A percentile compares a stretch with the other conserved stretches of the same genome.
phyloP scores from a whole-genome alignment of 2,329 filamentous ascomycete species.

The Diatrype stigma region DNA sequence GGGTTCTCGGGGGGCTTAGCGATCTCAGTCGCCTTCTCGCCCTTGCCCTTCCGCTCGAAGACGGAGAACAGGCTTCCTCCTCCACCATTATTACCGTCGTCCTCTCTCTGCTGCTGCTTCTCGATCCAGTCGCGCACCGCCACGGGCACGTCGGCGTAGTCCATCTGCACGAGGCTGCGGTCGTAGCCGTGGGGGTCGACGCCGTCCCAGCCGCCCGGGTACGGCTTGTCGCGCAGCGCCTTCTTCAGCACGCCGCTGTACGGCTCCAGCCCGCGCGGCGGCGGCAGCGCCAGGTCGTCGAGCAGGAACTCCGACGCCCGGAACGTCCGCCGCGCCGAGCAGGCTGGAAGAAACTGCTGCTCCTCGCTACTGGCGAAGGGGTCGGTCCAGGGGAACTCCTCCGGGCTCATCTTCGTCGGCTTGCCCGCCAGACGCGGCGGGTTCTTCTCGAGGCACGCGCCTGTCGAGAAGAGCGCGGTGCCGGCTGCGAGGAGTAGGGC shows the following conservation, averaged over 20 bases:
- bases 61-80: constrained; percentile 7
- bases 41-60: constrained; percentile 29
- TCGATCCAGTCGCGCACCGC: constrained; percentile 46
- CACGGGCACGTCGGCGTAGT: constrained; percentile 38
- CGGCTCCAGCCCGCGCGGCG: constrained; percentile 34
- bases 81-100: constrained; percentile 29
- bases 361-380: constrained; percentile 30
- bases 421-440: neutral
- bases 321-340: constrained; percentile 32
- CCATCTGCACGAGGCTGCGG: constrained; percentile 44
- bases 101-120: constrained; percentile 34
- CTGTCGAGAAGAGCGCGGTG: neutral
- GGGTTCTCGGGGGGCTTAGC: constrained; percentile 10
- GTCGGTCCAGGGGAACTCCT: constrained; percentile 35
- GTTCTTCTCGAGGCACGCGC: neutral
- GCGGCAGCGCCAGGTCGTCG: constrained; percentile 35
- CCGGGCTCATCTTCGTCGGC: neutral
- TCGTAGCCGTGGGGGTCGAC: constrained; percentile 48
- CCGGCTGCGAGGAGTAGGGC: neutral
- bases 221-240: constrained; percentile 36
- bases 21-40: constrained; percentile 23
- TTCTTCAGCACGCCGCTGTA: constrained; percentile 37
- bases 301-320: constrained; percentile 38
- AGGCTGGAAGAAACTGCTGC: constrained; percentile 29
- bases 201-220: constrained; percentile 50